Conservation (phyloP, 106 monocot species). For the Cymbidium sinense region DNA sequence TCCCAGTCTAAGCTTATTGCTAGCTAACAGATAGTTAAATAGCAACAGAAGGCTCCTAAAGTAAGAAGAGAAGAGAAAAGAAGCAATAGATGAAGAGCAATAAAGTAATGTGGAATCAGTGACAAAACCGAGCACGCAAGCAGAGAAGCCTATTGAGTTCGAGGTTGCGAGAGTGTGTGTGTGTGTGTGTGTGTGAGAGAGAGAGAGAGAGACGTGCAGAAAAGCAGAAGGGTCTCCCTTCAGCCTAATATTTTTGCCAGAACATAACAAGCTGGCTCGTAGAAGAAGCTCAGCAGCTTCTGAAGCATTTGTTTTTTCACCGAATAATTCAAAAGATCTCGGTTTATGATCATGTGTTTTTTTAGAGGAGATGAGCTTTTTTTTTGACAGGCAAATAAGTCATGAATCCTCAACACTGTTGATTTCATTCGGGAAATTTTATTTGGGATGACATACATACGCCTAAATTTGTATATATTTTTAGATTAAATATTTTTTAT, state of each 20-base stretch:
- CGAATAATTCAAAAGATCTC: background rate
- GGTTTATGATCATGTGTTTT: too few relatives aligned
- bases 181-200: background rate
- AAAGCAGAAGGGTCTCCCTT: background rate
- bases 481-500: too few relatives aligned
- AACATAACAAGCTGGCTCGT: background rate
- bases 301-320: background rate
- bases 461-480: too few relatives aligned
- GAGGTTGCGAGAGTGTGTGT: background rate
- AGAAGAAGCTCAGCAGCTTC: background rate
- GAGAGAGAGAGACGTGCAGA: slow-evolving; percentile 3
- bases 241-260: background rate
- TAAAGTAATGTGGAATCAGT: background rate
- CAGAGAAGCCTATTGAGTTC: background rate
- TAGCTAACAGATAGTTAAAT: too few relatives aligned
- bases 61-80: background rate
- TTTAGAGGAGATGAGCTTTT: too few relatives aligned
- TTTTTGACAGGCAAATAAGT: too few relatives aligned
- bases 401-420: too few relatives aligned
- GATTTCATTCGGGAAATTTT: too few relatives aligned
- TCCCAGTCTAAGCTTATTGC: background rate
- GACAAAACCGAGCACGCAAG: background rate
- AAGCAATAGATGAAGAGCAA: background rate
- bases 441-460: too few relatives aligned
- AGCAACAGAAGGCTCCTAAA: background rate